A percentile compares a stretch with the other conserved stretches of the same genome.
phyloP scores from a whole-genome alignment of 371 early-diverging fungal species.

The Mucor indicus region DNA sequence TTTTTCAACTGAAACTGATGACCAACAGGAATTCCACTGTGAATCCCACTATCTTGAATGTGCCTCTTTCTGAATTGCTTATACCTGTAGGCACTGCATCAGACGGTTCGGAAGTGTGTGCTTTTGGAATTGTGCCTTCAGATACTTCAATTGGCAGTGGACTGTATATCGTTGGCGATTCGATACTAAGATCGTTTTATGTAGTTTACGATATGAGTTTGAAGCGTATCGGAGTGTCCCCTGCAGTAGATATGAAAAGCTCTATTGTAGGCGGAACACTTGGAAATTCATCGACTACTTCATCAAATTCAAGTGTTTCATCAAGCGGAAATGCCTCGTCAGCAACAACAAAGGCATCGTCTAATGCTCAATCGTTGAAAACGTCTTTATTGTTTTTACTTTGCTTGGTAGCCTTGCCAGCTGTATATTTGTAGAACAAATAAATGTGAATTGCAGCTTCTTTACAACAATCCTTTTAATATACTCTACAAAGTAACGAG shows the following conservation, averaged over 20 bases:
- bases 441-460: no score
- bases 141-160: background rate
- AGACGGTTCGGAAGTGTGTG: constrained; percentile 28
- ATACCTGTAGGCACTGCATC: no score
- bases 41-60: constrained; percentile 24
- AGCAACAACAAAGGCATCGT: no score
- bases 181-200: constrained; percentile 15
- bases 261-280: constrained; percentile 28
- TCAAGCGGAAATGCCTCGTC: no score
- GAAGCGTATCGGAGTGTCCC: constrained; percentile 18
- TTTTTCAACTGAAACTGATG: background rate
- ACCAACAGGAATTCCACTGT: no score
- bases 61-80: constrained; percentile 32
- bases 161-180: constrained; percentile 4
- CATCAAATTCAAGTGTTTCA: no score
- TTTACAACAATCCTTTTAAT: no score
- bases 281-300: constrained; percentile 6
- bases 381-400: no score
- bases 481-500: no score
- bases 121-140: constrained; percentile 35
- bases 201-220: constrained; percentile 19
- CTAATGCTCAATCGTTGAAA: no score
- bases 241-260: constrained; percentile 36
- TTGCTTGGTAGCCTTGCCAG: no score
- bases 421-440: no score